These are phyloP conservation scores for Escovopsis sp. DNA, from an alignment of 2,329 filamentous ascomycete species.

Conservation along the genomic window DNA sequence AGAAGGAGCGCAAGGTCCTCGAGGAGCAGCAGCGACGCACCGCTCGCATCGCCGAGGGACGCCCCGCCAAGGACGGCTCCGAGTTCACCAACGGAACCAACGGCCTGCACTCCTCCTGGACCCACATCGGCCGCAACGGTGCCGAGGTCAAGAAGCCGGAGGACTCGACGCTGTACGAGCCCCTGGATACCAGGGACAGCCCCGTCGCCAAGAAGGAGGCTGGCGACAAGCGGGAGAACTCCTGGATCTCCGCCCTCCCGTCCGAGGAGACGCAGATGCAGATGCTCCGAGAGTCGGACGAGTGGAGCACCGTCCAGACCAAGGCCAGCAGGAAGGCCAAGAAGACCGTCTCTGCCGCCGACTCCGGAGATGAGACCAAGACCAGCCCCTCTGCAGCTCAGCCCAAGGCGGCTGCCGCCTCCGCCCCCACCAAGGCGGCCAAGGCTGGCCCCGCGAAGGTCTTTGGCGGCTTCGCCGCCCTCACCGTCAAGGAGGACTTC, in stretches of 20 bases:
- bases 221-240: constrained; percentile 18
- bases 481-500: constrained; percentile 25
- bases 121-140: constrained; percentile 18
- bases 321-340: constrained; percentile 26
- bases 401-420: constrained; percentile 15
- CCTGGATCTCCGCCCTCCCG: constrained; percentile 36
- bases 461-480: constrained; percentile 34
- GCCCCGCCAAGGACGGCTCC: constrained; percentile 67
- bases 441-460: constrained; percentile 19
- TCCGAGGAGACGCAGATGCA: constrained; percentile 50
- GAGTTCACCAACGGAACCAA: constrained; percentile 34
- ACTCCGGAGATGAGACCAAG: constrained; percentile 20
- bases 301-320: constrained; percentile 46
- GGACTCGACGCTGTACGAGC: constrained; percentile 26
- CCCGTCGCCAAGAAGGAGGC: constrained; percentile 18
- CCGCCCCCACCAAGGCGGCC: constrained; percentile 12
- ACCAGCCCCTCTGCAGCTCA: constrained; percentile 15
- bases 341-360: constrained; percentile 18
- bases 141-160: constrained; percentile 13
- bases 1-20: constrained; percentile 59
- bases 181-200: constrained; percentile 43
- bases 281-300: constrained; percentile 34
- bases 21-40: constrained; percentile 72
- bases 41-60: constrained; percentile 69
- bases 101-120: constrained; percentile 27